phyloP scores from a whole-genome alignment of 2,329 filamentous ascomycete species.

The Endothia cerciana region DNA sequence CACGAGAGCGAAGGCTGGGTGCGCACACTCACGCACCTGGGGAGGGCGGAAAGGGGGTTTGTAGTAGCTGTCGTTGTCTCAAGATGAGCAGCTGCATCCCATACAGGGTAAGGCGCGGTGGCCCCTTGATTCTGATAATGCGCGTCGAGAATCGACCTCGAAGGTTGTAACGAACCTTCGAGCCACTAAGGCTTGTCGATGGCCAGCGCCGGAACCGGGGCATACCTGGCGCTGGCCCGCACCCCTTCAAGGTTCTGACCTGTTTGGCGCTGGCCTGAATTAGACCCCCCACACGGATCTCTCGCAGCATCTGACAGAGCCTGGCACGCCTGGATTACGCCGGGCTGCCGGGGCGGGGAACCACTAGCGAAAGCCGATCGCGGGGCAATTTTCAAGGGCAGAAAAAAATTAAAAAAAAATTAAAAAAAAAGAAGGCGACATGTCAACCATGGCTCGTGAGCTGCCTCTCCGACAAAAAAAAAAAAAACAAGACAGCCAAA shows the following conservation, averaged over 20 bases:
- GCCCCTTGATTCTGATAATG: constrained; percentile 6
- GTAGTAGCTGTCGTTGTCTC: constrained; percentile 24
- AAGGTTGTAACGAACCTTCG: background rate
- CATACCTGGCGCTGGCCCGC: background rate
- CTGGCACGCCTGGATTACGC: background rate
- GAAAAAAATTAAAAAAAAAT: background rate
- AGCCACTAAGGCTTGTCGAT: background rate
- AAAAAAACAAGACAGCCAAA: background rate
- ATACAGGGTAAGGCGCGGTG: constrained; percentile 5
- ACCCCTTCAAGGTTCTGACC: background rate
- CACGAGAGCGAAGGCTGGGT: background rate
- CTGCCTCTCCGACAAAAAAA: too few relatives aligned
- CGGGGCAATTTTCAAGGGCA: background rate
- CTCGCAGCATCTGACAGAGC: background rate
- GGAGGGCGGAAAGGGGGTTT: background rate
- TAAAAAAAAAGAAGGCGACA: background rate
- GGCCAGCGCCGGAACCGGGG: background rate
- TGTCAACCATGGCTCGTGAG: background rate
- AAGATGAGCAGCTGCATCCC: constrained; percentile 21
- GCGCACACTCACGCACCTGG: background rate
- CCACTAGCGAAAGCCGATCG: constrained; percentile 5
- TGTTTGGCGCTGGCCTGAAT: background rate
- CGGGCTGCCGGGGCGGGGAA: background rate
- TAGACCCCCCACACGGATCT: background rate
- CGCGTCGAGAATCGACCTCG: background rate